A percentile compares a stretch with the other conserved stretches of the same genome.
These are phyloP conservation scores for Isatis lusitanica DNA, from an alignment of 441 rosid species.

Conservation along the genomic window DNA sequence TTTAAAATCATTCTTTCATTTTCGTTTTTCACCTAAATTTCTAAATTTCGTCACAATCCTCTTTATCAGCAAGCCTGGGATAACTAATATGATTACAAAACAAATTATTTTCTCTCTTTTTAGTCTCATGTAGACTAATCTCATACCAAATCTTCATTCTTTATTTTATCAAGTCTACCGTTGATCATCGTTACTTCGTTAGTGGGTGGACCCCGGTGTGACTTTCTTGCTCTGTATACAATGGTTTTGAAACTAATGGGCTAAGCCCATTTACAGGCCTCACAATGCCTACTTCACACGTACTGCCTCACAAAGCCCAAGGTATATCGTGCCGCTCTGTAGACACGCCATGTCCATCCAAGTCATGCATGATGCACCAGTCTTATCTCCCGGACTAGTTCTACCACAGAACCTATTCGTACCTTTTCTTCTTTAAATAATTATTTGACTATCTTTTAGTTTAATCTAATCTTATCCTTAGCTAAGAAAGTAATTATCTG, in stretches of 20 bases:
- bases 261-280: neutral
- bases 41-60: neutral
- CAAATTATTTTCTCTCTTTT: neutral
- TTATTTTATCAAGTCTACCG: neutral
- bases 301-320: too few relatives aligned
- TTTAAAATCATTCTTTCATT: neutral
- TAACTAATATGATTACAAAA: neutral
- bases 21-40: neutral
- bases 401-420: constrained; percentile 17
- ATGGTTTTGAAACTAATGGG: constrained; percentile 1
- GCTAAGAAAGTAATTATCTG: constrained; percentile 7
- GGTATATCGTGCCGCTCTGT: neutral
- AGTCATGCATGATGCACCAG: constrained; percentile 8
- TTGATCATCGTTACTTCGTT: neutral
- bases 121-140: too few relatives aligned
- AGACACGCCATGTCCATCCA: constrained; percentile 14
- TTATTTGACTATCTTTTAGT: constrained; percentile 6
- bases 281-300: neutral
- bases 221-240: neutral
- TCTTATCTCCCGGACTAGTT: constrained; percentile 26
- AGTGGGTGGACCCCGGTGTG: neutral
- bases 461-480: constrained; percentile 2
- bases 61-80: neutral
- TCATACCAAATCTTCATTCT: neutral
- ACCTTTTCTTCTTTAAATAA: neutral